Evolutionary conservation across 345 rosid genomes (phyloP), one percentile per base, ranked within the genome.

Genomic region (Bretschneidera sinensis): DNA sequence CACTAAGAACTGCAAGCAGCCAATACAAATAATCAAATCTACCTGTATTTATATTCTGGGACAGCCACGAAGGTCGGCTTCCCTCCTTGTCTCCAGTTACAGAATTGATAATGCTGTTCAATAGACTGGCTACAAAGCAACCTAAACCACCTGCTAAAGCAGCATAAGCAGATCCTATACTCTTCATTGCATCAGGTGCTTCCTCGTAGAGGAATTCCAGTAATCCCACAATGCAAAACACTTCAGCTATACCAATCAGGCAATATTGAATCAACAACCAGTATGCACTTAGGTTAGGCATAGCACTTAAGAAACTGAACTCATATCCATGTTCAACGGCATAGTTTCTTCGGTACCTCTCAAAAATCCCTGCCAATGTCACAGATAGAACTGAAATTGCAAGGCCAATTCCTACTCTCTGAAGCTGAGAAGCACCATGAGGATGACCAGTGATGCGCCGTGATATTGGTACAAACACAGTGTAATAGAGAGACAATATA

Each of bases 181-280:
- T 91, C 78, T 85, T 91, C 98, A 91, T 91, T 24, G 98, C 96
- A 72, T 91, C 96, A 0, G 96, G 98, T 19, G 98, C 89, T 73
- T 91, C 98, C 68, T 91, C 90, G 1, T 91, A 88, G 2, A 91
- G 88, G 45, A 91, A 91, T 66, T 91, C 96, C 52, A 91, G 35
- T 49, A 88, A 72, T 34, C 95, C 96, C 18, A 88, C 98, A 0
- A 86, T 71, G 76, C 85, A 83, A 69, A 91, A 91, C 35, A 91
- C 91, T 78, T 91, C 98, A 13, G 95, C 98, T 45, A 88, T 83
- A 18, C 96, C 96, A 20, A 88, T 84, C 57, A 91, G 81, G 76
- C 92, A 87, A 63, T 87, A 91, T 62, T 87, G 95, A 59, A 87
- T 88, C 66, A 91, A 31, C 66, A 91, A 52, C 98, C 98, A 91